Conservation (phyloP, 164 flowering plant genomes). For the Annona cherimola region DNA sequence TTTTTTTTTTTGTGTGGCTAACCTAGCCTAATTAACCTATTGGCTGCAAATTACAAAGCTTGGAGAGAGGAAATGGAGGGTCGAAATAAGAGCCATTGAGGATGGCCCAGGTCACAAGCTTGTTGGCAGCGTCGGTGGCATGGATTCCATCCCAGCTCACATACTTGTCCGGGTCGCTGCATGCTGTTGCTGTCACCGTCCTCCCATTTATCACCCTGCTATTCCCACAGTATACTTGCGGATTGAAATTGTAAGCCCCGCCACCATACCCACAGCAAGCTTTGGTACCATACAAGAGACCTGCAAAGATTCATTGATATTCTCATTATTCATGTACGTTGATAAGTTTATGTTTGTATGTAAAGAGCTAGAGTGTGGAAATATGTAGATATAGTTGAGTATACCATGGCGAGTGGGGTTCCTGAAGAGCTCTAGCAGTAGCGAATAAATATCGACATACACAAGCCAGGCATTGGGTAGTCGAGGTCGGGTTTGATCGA, state of each 20-base stretch:
- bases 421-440: constrained; percentile 61
- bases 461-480: constrained; percentile 51
- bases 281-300: constrained; percentile 54
- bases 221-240: constrained; percentile 58
- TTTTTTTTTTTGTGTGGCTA: too few relatives aligned
- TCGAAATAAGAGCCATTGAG: constrained; percentile 59
- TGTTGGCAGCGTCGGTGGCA: constrained; percentile 84
- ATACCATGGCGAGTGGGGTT: constrained; percentile 62
- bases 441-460: constrained; percentile 53
- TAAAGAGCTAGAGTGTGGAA: too few relatives aligned
- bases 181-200: constrained; percentile 45
- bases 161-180: constrained; percentile 65
- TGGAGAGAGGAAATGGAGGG: constrained; percentile 52
- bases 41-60: constrained; percentile 58
- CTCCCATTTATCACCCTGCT: constrained; percentile 44
- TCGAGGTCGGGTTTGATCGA: constrained; percentile 32
- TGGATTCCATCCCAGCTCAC: constrained; percentile 97
- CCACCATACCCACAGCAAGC: constrained; percentile 92
- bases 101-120: constrained; percentile 43
- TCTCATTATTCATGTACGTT: not conserved
- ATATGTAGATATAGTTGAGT: too few relatives aligned
- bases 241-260: constrained; percentile 56
- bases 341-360: not conserved
- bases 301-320: constrained; percentile 25
- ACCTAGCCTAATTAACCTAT: constrained; percentile 36